Percentiles rank a stretch among this genome's conserved stretches.
These are phyloP conservation scores for Papilionanthe hybrid DNA, from an alignment of 116 monocot genomes.

Conservation along the genomic window DNA sequence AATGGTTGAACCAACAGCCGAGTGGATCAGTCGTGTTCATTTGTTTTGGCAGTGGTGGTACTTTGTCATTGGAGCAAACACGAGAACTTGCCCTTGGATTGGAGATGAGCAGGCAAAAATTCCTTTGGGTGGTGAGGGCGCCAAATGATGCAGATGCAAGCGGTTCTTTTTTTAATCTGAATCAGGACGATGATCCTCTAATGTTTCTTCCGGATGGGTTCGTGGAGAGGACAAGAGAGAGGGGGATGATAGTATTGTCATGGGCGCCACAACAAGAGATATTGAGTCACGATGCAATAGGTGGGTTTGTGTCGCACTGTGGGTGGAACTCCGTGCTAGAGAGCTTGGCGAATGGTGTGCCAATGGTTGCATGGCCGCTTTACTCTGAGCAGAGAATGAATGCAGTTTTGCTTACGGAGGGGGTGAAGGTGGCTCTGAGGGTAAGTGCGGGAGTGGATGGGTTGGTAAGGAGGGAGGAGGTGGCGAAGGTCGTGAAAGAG, in stretches of 20 bases:
- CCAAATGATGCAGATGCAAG: background rate
- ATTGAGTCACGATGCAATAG: background rate
- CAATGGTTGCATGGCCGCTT: conserved; percentile 10
- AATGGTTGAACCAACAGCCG: conserved; percentile 38
- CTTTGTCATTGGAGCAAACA: conserved; percentile 21
- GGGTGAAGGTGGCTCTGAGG: background rate
- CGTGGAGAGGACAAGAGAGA: background rate
- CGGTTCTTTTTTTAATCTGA: background rate
- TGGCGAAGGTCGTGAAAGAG: background rate
- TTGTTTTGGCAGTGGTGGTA: conserved; percentile 35
- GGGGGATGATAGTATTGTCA: conserved; percentile 5
- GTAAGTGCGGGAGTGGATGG: background rate
- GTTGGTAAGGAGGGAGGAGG: background rate
- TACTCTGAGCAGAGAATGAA: background rate
- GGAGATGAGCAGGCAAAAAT: conserved; percentile 33
- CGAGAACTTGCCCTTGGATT: conserved; percentile 31
- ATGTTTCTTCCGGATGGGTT: conserved; percentile 11
- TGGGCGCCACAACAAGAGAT: conserved; percentile 12
- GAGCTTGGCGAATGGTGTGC: conserved; percentile 15
- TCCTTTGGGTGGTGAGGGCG: conserved; percentile 31
- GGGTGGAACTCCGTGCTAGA: conserved; percentile 37
- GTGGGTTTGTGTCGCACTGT: background rate
- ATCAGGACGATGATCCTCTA: background rate
- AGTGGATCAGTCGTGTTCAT: conserved; percentile 25
- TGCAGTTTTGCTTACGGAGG: background rate